A percentile compares a stretch with the other conserved stretches of the same genome.
Conservation (phyloP, 2,329 filamentous ascomycete genomes). For the Coccinonectria pachysandricola region DNA sequence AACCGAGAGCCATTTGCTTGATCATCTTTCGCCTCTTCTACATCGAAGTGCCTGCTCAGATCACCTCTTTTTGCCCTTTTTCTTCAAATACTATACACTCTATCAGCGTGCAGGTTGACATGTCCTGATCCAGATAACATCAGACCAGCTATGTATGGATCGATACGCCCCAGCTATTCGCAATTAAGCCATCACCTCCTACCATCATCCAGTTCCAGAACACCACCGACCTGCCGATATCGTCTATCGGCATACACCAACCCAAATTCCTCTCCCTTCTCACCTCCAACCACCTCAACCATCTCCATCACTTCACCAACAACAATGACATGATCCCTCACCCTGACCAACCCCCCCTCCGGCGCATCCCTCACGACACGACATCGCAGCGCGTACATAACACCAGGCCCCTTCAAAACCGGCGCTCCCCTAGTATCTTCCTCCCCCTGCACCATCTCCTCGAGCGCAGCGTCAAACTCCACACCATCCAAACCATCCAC, state of each 20-base stretch:
- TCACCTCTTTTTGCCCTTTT: no score
- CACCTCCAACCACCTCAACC: conserved; percentile 29
- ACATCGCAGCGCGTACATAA: conserved; percentile 40
- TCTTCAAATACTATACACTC: no score
- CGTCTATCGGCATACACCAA: conserved; percentile 39
- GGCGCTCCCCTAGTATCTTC: no score
- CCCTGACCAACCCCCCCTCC: conserved; percentile 31
- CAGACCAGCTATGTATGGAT: no score
- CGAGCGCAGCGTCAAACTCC: conserved; percentile 7
- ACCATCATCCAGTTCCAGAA: conserved; percentile 18
- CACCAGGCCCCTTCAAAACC: conserved; percentile 38
- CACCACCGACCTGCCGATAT: conserved; percentile 34
- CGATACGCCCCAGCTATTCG: no score
- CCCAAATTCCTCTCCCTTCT: conserved; percentile 28
- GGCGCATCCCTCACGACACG: conserved; percentile 30
- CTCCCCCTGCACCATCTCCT: no score
- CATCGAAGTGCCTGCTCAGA: no score
- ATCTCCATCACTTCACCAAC: conserved; percentile 41
- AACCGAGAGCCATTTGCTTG: no score
- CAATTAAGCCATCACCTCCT: conserved; percentile 1
- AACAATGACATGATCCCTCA: conserved; percentile 42
- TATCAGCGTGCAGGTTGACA: no score
- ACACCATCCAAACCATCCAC: conserved; percentile 27
- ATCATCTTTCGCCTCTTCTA: no score
- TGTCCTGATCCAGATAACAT: no score